A percentile compares a stretch with the other conserved stretches of the same genome.
These are phyloP conservation scores for Psilocybe tampanensis DNA, from an alignment of 768 basidiomycete genomes.

Conservation along the genomic window DNA sequence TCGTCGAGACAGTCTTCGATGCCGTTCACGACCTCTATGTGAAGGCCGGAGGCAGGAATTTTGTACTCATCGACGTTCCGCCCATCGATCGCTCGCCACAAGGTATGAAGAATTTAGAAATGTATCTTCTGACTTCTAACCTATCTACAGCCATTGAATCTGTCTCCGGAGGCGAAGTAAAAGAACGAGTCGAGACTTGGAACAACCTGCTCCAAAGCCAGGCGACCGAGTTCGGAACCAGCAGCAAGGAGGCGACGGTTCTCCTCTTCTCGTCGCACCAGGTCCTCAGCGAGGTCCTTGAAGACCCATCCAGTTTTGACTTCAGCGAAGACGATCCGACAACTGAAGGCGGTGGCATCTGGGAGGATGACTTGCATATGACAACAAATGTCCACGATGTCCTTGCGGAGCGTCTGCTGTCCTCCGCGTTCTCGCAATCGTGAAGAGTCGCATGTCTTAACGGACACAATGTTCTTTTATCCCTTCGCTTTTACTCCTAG, in stretches of 20 bases:
- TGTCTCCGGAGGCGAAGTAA: too few relatives aligned
- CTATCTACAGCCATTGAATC: background rate
- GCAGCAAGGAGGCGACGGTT: conserved; percentile 25
- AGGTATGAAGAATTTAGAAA: conserved; percentile 24
- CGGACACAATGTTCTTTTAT: too few relatives aligned
- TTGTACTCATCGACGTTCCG: conserved; percentile 39
- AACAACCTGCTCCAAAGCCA: conserved; percentile 28
- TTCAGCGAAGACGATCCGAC: conserved; percentile 30
- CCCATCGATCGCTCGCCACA: conserved; percentile 38
- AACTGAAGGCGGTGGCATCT: conserved; percentile 34
- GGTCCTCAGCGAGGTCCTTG: conserved; percentile 33
- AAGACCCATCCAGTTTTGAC: conserved; percentile 32
- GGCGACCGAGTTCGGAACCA: conserved; percentile 24
- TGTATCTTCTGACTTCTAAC: background rate
- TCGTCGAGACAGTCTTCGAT: conserved; percentile 29
- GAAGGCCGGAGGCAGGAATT: conserved; percentile 34
- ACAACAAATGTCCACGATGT: conserved; percentile 34
- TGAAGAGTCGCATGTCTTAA: too few relatives aligned
- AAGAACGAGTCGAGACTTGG: conserved; percentile 24
- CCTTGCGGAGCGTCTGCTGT: conserved; percentile 21
- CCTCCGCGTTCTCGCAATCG: background rate
- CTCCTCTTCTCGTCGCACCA: conserved; percentile 34
- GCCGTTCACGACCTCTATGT: conserved; percentile 29
- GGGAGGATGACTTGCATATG: conserved; percentile 40
- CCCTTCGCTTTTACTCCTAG: too few relatives aligned